Conservation (phyloP, 495 filamentous ascomycete species). For the Xylaria bambusicola region DNA sequence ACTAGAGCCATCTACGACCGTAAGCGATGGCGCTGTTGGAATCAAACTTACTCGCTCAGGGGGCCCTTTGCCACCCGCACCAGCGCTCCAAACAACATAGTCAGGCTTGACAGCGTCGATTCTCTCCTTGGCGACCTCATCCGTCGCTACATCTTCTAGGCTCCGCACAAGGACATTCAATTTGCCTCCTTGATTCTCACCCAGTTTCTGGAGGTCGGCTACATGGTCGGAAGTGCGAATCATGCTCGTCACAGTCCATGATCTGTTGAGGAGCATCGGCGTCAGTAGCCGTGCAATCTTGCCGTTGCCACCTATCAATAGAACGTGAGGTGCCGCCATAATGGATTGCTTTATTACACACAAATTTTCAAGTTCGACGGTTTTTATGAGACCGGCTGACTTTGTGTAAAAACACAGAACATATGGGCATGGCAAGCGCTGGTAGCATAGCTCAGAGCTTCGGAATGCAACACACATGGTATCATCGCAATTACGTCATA, state of each 20-base stretch:
- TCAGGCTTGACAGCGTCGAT: constrained; percentile 62
- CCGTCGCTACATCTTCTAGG: constrained; percentile 62
- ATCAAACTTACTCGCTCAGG: constrained; percentile 46
- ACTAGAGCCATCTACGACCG: not conserved
- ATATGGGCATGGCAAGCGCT: not conserved
- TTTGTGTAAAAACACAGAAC: not conserved
- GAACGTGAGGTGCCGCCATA: constrained; percentile 50
- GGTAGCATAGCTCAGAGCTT: not conserved
- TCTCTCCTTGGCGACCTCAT: constrained; percentile 61
- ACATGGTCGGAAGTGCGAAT: constrained; percentile 72
- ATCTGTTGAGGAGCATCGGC: constrained; percentile 68
- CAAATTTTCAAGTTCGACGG: too few species aligned
- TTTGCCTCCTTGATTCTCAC: constrained; percentile 52
- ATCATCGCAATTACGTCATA: constrained; percentile 15
- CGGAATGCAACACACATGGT: not conserved
- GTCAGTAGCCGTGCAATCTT: constrained; percentile 77
- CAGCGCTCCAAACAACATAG: constrained; percentile 80
- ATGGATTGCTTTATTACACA: too few species aligned
- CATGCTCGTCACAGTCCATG: constrained; percentile 75
- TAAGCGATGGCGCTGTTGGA: not conserved
- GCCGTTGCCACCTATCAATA: constrained; percentile 81
- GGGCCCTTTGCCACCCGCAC: constrained; percentile 76
- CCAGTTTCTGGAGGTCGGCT: constrained; percentile 60
- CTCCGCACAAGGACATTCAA: constrained; percentile 64
- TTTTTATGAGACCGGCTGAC: not conserved